Evolutionary conservation across 352 stramenopile genomes (phyloP).

Genomic region (Pythium plurisporium): DNA sequence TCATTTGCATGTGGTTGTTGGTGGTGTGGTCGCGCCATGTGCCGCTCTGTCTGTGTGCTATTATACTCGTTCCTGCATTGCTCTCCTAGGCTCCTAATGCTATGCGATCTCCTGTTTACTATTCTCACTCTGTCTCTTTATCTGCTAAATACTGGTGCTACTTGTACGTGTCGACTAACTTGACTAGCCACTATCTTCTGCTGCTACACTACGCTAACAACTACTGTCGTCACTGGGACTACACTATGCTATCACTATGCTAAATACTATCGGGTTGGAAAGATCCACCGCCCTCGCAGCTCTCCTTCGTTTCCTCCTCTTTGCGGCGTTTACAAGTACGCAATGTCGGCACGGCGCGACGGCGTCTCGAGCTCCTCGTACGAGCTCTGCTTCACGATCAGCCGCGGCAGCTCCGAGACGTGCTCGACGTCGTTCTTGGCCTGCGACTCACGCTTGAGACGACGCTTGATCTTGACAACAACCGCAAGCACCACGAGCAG

Average conservation of each 20-base stretch:
- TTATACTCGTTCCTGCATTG: background rate
- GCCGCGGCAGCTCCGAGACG: conserved; percentile 19
- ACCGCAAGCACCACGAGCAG: conserved; percentile 26
- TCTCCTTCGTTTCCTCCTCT: background rate
- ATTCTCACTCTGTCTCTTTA: background rate
- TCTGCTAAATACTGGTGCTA: background rate
- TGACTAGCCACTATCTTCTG: conserved; percentile 3
- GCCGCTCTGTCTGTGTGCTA: background rate
- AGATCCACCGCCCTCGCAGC: too few relatives aligned
- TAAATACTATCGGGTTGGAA: too few relatives aligned
- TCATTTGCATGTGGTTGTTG: too few relatives aligned
- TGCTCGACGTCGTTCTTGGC: conserved; percentile 17
- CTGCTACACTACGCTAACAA: background rate
- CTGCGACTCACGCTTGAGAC: conserved; percentile 13
- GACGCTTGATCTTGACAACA: conserved; percentile 24
- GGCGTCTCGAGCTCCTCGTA: conserved; percentile 27
- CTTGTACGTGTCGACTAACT: conserved; percentile 1
- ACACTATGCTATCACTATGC: conserved; percentile 1
- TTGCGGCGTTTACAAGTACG: conserved; percentile 5
- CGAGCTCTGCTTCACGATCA: conserved; percentile 18
- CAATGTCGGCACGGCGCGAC: conserved; percentile 17
- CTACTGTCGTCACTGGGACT: too few relatives aligned
- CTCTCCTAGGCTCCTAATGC: background rate
- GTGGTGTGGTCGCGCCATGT: background rate
- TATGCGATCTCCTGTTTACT: background rate